Conservation (phyloP, 768 basidiomycete genomes). For the Galerina sulciceps region DNA sequence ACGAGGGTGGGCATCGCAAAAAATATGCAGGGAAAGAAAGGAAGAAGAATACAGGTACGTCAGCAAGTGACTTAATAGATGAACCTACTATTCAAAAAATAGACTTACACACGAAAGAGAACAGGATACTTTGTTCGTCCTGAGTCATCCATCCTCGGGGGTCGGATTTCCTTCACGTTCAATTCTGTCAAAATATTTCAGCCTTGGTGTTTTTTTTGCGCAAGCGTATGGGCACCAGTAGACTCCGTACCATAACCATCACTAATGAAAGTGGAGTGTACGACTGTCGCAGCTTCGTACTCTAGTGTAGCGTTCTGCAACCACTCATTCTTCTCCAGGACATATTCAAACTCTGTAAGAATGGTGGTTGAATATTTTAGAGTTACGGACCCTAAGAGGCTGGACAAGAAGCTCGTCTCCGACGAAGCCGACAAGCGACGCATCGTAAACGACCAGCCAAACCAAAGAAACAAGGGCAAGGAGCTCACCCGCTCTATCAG, state of each 20-base stretch:
- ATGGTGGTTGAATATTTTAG: not conserved
- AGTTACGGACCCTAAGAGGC: not conserved
- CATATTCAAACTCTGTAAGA: constrained; percentile 59
- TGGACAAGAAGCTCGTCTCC: not conserved
- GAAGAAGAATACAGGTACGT: not conserved
- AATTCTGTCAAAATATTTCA: constrained; percentile 55
- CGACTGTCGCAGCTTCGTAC: constrained; percentile 74
- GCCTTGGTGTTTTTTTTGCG: not conserved
- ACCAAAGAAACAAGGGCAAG: not conserved
- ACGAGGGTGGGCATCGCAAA: not conserved
- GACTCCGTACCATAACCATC: constrained; percentile 78
- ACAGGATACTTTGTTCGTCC: constrained; percentile 97
- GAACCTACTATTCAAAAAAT: not conserved
- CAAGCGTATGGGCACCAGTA: not conserved
- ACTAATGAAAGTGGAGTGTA: constrained; percentile 72
- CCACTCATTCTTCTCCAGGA: constrained; percentile 71
- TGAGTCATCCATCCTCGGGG: constrained; percentile 90
- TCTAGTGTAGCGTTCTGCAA: constrained; percentile 66
- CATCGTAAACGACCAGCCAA: constrained; percentile 1
- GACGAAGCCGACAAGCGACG: not conserved
- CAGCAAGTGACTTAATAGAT: not conserved
- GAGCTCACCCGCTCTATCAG: constrained; percentile 43
- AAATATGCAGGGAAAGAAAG: not conserved
- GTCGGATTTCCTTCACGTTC: constrained; percentile 90
- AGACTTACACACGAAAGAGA: constrained; percentile 78